A percentile compares a stretch with the other conserved stretches of the same genome.
These are phyloP conservation scores for Jaltomata sinuosa DNA, from an alignment of 257 asterid species.

Conservation along the genomic window DNA sequence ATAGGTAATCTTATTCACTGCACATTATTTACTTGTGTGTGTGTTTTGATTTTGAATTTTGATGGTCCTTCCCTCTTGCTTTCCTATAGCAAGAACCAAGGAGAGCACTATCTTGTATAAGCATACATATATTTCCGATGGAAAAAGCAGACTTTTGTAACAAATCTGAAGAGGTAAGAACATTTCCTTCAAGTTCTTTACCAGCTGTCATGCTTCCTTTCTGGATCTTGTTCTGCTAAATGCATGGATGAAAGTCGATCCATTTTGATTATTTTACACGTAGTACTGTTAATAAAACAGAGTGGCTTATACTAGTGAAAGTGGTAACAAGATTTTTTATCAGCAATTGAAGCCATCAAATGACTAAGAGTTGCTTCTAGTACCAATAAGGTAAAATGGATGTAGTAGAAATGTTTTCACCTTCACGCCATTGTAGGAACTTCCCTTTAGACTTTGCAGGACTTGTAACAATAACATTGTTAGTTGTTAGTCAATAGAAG, in stretches of 20 bases:
- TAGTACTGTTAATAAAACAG: not conserved
- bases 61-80: not conserved
- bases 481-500: not conserved
- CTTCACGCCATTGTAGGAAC: not conserved
- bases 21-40: not conserved
- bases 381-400: not conserved
- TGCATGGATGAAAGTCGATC: not conserved
- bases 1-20: not conserved
- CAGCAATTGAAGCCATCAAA: not conserved
- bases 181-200: not conserved
- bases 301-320: not conserved
- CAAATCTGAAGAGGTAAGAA: not conserved
- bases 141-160: not conserved
- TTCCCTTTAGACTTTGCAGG: not conserved
- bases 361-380: not conserved
- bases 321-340: not conserved
- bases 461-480: not conserved
- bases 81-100: not conserved
- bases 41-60: not conserved
- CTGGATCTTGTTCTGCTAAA: not conserved
- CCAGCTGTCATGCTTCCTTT: not conserved
- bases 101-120: not conserved
- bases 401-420: not conserved
- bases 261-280: not conserved
- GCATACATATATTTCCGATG: not conserved